Evolutionary conservation across 2,329 filamentous ascomycete genomes (phyloP).

Genomic region (Aspergillus pseudonomiae): DNA sequence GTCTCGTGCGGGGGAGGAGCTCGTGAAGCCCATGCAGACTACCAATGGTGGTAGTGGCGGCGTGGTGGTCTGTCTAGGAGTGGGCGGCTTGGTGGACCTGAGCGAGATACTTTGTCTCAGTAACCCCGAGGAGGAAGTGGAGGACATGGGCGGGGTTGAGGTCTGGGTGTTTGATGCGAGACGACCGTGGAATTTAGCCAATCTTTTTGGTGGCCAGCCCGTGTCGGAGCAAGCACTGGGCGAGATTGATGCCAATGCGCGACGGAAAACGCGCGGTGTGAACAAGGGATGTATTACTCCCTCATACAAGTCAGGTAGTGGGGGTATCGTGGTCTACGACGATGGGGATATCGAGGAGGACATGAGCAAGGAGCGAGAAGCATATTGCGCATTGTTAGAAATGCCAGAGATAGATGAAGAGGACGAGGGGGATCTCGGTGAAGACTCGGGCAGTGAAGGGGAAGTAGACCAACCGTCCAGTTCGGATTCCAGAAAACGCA

Average conservation of each 20-base stretch:
- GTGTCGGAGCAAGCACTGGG: constrained; percentile 54
- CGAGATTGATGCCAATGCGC: constrained; percentile 42
- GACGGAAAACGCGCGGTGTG: constrained; percentile 66
- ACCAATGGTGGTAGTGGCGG: constrained; percentile 82
- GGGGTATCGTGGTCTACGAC: constrained; percentile 91
- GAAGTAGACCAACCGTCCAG: constrained; percentile 53
- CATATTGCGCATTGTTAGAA: constrained; percentile 80
- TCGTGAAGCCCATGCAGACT: constrained; percentile 85
- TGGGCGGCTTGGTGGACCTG: constrained; percentile 88
- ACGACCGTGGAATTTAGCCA: constrained; percentile 91
- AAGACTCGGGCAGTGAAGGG: constrained; percentile 61
- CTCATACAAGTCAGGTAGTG: constrained; percentile 74
- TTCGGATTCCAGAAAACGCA: constrained; percentile 65
- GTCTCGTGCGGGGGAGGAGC: constrained; percentile 73
- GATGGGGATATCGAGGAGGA: constrained; percentile 94
- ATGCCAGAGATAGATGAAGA: constrained; percentile 89
- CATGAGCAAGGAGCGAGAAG: constrained; percentile 71
- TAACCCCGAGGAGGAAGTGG: constrained; percentile 63
- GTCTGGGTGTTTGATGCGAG: constrained; percentile 93
- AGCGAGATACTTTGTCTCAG: constrained; percentile 77
- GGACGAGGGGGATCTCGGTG: constrained; percentile 62
- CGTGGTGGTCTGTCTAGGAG: constrained; percentile 87
- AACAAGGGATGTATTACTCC: constrained; percentile 71
- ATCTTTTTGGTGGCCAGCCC: constrained; percentile 81
- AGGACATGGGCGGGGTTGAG: constrained; percentile 78